A percentile compares a stretch with the other conserved stretches of the same genome.
Evolutionary conservation across 305 asterid species (phyloP).

Genomic region (Plantago lanceolata): DNA sequence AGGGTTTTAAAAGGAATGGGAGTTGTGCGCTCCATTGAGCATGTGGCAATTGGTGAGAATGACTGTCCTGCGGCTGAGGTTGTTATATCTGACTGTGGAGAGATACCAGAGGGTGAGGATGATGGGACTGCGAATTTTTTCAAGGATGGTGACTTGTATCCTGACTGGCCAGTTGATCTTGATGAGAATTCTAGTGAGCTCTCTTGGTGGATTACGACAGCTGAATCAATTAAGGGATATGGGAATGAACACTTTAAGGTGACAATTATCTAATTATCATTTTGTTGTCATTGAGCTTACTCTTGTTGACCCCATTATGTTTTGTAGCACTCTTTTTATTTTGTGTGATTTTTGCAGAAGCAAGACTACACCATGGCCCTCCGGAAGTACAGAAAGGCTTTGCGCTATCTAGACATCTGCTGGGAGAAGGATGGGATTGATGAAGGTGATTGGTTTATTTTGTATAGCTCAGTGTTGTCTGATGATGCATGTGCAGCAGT

Average conservation of each 20-base stretch:
- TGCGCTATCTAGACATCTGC: slow-evolving; percentile 84
- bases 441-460: slow-evolving; percentile 46
- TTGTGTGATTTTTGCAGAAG: slow-evolving; percentile 50
- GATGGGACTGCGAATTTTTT: slow-evolving; percentile 71
- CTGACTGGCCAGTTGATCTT: slow-evolving; percentile 95
- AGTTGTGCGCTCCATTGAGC: slow-evolving; percentile 81
- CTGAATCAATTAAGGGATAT: slow-evolving; percentile 59
- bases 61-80: slow-evolving; percentile 65
- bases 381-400: slow-evolving; percentile 82
- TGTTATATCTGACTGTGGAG: slow-evolving; percentile 74
- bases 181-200: slow-evolving; percentile 58
- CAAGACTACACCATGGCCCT: slow-evolving; percentile 97
- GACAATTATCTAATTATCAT: slow-evolving; percentile 2
- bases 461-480: background rate
- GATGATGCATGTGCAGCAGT: background rate
- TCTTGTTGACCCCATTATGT: background rate
- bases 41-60: slow-evolving; percentile 58
- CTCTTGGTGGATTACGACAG: slow-evolving; percentile 83
- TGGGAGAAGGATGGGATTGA: slow-evolving; percentile 97
- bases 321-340: background rate
- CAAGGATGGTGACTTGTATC: slow-evolving; percentile 76
- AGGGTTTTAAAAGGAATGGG: slow-evolving; percentile 93
- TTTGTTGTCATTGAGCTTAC: slow-evolving; percentile 1
- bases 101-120: slow-evolving; percentile 75
- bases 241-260: slow-evolving; percentile 94